These are phyloP conservation scores for Xerocomus nothofagi DNA, from an alignment of 1,284 basidiomycete genomes.

Conservation along the genomic window DNA sequence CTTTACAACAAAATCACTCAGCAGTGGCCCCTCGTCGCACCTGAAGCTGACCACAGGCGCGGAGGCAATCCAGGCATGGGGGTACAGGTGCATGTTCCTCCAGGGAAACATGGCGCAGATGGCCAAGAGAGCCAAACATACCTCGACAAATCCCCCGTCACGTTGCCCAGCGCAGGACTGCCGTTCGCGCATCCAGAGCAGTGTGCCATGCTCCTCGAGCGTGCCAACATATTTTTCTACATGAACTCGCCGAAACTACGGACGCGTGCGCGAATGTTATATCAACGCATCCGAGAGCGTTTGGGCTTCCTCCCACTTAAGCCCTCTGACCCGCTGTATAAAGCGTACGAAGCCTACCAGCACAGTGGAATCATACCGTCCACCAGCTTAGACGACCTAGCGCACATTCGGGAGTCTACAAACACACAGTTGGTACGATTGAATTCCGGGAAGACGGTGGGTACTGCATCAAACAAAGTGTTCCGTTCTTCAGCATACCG, in stretches of 20 bases:
- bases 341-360: background rate
- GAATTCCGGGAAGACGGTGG: background rate
- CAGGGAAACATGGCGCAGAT: background rate
- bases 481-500: background rate
- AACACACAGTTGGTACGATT: background rate
- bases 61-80: background rate
- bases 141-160: background rate
- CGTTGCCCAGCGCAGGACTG: background rate
- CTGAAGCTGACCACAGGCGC: background rate
- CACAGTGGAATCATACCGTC: background rate
- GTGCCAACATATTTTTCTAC: background rate
- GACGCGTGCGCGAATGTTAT: background rate
- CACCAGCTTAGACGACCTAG: background rate
- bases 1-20: background rate
- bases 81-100: background rate
- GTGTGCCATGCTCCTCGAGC: background rate
- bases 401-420: background rate
- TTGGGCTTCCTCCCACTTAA: background rate
- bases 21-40: background rate
- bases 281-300: background rate
- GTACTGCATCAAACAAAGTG: background rate
- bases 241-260: background rate
- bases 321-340: background rate
- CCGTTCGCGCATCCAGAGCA: background rate
- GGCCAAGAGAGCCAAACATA: background rate